Conservation (phyloP, 2,329 filamentous ascomycete species). For the Fusarium sororula region DNA sequence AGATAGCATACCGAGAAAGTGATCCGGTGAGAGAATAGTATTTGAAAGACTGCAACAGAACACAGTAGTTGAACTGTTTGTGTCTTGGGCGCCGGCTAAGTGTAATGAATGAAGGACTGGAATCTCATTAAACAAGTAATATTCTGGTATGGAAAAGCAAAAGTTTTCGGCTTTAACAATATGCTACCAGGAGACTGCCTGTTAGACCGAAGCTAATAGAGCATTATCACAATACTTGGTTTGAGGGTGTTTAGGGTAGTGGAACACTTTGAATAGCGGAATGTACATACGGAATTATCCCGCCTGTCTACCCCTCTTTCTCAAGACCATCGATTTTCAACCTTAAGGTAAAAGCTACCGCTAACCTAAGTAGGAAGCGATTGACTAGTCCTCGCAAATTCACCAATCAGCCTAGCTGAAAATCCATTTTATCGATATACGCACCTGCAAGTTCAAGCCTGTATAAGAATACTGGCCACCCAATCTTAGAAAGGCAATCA, state of each 20-base stretch:
- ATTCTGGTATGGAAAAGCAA: not conserved
- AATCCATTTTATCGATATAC: not conserved
- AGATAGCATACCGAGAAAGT: no score
- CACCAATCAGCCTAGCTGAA: not conserved
- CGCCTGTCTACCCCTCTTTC: not conserved
- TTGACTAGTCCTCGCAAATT: not conserved
- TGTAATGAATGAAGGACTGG: no score
- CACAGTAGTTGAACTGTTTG: no score
- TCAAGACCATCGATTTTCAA: not conserved
- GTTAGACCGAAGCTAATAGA: not conserved
- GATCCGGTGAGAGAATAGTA: no score
- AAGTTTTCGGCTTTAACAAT: rapidly evolving
- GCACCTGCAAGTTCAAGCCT: not conserved
- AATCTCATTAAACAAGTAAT: not conserved
- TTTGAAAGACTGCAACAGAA: no score
- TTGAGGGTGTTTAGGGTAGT: not conserved
- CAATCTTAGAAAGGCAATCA: not conserved
- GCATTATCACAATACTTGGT: not conserved
- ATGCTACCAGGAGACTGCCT: not conserved
- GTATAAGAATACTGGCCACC: not conserved
- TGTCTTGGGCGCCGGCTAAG: no score
- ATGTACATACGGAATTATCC: not conserved
- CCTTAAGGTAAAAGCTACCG: not conserved
- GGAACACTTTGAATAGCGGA: not conserved
- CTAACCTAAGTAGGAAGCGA: not conserved